Base-by-base conservation (phyloP, 352 stramenopile genomes). In the Globisporangium mamillatum region DNA sequence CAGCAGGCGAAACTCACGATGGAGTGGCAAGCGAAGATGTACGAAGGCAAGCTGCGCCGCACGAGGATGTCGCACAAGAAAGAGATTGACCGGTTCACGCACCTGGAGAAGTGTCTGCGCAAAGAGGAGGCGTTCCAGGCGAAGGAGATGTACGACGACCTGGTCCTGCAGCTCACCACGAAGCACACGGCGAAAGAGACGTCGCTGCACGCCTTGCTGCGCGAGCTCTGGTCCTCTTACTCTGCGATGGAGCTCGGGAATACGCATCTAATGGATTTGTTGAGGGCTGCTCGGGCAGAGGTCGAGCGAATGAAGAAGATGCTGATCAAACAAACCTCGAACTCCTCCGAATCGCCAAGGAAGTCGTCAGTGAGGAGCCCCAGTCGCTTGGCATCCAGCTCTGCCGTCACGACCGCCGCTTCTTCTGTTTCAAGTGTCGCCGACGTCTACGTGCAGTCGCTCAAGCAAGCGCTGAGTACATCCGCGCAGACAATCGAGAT, bases 51-150 rank as follows among this genome's bases (percentile, higher is more conserved):
- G 32, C 63, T 90, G 46, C 73, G 80, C 50, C 82, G 81, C 48
- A 81, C 79, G 18, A 71, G 84, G 2, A 68, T 67, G 24, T 77
- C 81, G 41, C 69, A 86, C 20, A 76, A 81, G 64, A 92, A 90
- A 67, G 84, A 92, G 60, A 80, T 90, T 53, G 79, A 90, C 8
- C 73, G 82, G 16, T 82, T 90, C 66, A 68, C 81, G 27, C 71
- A 68, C 4, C 71, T 92, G 14, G 84, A 92, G 63, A 82, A 81
- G 57, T 92, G 84, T 73, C 70, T 92, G 4, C 79, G 84, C 32
- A 71, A 76, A 6, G 84, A 92, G 65, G 80, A 92, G 58, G 70
- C 76, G 16, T 73, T 77, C 6, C 84, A 90, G 60, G 72, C 80
- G 2, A 84, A 82, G 32, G 69, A 57, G 4, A 82, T 76, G 65